Evolutionary conservation across 129 eudicot genomes (phyloP).

Genomic region (Tanacetum coccineum): DNA sequence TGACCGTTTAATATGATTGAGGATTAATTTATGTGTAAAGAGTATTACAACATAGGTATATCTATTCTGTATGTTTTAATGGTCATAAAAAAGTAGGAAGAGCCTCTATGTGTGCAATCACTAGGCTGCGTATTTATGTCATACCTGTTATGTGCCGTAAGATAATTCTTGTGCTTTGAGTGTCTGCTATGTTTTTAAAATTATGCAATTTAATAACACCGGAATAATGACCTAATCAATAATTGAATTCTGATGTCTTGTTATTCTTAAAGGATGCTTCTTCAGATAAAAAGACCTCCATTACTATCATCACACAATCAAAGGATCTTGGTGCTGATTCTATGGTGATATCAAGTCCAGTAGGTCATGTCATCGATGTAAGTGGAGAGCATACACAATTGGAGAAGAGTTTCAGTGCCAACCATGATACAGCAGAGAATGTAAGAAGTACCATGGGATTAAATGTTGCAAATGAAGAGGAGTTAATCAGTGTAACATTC

Average conservation of each 20-base stretch:
- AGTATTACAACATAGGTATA: not conserved
- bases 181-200: not conserved
- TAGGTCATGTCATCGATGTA: too few species aligned
- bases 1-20: not conserved
- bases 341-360: too few species aligned
- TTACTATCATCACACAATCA: too few species aligned
- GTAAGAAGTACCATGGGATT: conserved; percentile 19
- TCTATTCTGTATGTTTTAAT: conserved; percentile 6
- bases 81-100: not conserved
- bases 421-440: conserved; percentile 31
- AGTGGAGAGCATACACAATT: too few species aligned
- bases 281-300: too few species aligned
- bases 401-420: conserved; percentile 40
- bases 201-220: not conserved
- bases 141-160: not conserved
- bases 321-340: too few species aligned
- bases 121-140: conserved; percentile 7
- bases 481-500: conserved; percentile 40
- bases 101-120: not conserved
- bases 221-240: not conserved
- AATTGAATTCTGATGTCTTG: conserved; percentile 20
- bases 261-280: conserved; percentile 48
- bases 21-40: conserved; percentile 7
- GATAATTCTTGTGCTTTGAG: not conserved
- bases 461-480: conserved; percentile 43